Evolutionary conservation across 2,329 filamentous ascomycete genomes (phyloP).

Genomic region (Aspergillus fumigatiaffinis): DNA sequence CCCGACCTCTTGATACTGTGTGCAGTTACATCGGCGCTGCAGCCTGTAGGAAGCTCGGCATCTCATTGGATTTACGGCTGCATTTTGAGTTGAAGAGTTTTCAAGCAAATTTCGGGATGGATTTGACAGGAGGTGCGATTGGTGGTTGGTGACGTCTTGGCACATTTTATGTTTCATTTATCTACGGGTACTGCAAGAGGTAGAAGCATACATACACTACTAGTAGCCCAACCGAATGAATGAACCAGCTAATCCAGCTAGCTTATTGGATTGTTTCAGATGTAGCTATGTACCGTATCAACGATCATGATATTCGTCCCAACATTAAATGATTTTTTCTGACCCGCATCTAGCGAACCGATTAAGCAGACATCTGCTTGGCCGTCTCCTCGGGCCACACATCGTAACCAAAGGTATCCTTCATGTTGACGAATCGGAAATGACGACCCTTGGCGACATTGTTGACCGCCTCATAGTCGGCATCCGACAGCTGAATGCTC

Average conservation of each 20-base stretch:
- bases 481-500: conserved; percentile 55
- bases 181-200: background rate
- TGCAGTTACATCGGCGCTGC: background rate
- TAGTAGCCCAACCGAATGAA: background rate
- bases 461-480: conserved; percentile 59
- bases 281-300: background rate
- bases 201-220: too few species aligned
- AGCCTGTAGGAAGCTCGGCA: background rate
- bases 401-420: conserved; percentile 72
- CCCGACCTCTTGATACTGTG: background rate
- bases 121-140: background rate
- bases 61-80: background rate
- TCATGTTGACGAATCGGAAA: conserved; percentile 75
- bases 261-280: background rate
- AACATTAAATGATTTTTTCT: conserved; percentile 8
- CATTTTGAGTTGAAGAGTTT: background rate
- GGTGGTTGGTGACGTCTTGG: background rate
- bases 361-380: conserved; percentile 29
- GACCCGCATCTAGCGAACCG: conserved; percentile 16
- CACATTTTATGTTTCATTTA: background rate
- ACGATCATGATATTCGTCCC: conserved; percentile 3
- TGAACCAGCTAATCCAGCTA: background rate
- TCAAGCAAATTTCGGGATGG: background rate
- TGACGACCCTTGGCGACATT: conserved; percentile 62
- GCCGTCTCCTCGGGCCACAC: conserved; percentile 60